Evolutionary conservation across 257 asterid genomes (phyloP).

Genomic region (Pogostemon cablin): DNA sequence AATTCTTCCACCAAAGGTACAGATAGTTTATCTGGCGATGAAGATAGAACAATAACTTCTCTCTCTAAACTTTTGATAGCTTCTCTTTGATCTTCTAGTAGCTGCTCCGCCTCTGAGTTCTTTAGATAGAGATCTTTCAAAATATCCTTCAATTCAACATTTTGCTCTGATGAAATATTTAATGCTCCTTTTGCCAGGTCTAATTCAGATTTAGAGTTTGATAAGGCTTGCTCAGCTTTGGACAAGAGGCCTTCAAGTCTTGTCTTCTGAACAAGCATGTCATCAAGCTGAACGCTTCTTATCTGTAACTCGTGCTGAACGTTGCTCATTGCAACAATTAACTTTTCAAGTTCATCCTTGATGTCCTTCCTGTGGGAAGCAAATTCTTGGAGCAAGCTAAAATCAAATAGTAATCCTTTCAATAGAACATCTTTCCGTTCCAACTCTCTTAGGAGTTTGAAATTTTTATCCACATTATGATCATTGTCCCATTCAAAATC

Average conservation of each 20-base stretch:
- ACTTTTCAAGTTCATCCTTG: slow-evolving; percentile 68
- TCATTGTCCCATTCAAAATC: slow-evolving; percentile 36
- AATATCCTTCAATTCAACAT: slow-evolving; percentile 62
- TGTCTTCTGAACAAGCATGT: slow-evolving; percentile 51
- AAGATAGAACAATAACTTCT: slow-evolving; percentile 66
- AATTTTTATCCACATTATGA: slow-evolving; percentile 42
- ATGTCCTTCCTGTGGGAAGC: slow-evolving; percentile 70
- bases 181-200: slow-evolving; percentile 52
- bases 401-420: slow-evolving; percentile 84
- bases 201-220: slow-evolving; percentile 52
- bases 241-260: slow-evolving; percentile 55
- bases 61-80: slow-evolving; percentile 62
- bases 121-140: slow-evolving; percentile 61
- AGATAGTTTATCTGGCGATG: slow-evolving; percentile 50
- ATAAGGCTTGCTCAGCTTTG: slow-evolving; percentile 60
- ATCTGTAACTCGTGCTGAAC: slow-evolving; percentile 61
- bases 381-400: slow-evolving; percentile 87
- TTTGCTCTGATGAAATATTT: slow-evolving; percentile 57
- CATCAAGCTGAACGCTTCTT: slow-evolving; percentile 56
- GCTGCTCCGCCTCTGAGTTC: slow-evolving; percentile 69
- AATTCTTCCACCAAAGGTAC: slow-evolving; percentile 44
- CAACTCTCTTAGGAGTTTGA: slow-evolving; percentile 63
- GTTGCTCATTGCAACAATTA: slow-evolving; percentile 49
- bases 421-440: slow-evolving; percentile 60
- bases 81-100: slow-evolving; percentile 61